Evolutionary conservation across 345 rosid species (phyloP).

Genomic region (Salix udensis): DNA sequence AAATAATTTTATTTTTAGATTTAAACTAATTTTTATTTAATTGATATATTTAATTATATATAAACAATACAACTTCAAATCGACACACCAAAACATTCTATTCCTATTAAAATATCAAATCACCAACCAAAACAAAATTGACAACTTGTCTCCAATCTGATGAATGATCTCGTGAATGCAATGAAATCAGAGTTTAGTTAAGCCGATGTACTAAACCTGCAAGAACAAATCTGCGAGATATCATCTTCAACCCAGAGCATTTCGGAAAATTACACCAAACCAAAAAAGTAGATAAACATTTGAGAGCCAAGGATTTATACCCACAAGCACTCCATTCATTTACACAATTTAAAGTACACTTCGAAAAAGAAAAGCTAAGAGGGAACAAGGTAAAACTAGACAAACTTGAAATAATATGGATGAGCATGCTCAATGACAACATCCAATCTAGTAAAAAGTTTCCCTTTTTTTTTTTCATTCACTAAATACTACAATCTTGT

Average conservation of each 20-base stretch:
- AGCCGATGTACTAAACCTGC: too few relatives aligned
- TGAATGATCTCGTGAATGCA: not conserved
- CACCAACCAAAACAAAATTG: too few relatives aligned
- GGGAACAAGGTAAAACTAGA: slow-evolving; percentile 11
- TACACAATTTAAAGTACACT: slow-evolving; percentile 28
- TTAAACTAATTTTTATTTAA: too few relatives aligned
- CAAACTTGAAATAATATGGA: slow-evolving; percentile 21
- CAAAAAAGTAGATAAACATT: not conserved
- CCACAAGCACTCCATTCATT: slow-evolving; percentile 35
- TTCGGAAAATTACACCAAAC: not conserved
- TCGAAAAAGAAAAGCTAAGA: not conserved
- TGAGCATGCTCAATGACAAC: slow-evolving; percentile 6
- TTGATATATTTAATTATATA: too few relatives aligned
- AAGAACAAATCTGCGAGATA: too few relatives aligned
- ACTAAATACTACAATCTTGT: slow-evolving; percentile 31
- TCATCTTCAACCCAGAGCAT: not conserved
- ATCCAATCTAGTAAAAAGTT: slow-evolving; percentile 11
- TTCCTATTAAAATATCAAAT: too few relatives aligned
- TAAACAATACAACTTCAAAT: too few relatives aligned
- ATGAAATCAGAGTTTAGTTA: too few relatives aligned
- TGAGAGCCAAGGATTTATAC: slow-evolving; percentile 1
- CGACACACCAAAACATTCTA: too few relatives aligned
- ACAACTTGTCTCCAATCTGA: not conserved
- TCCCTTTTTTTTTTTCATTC: not conserved
- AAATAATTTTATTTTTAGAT: too few relatives aligned